These are phyloP conservation scores for Neohortaea acidophila DNA, from an alignment of 495 filamentous ascomycete species.

Conservation along the genomic window DNA sequence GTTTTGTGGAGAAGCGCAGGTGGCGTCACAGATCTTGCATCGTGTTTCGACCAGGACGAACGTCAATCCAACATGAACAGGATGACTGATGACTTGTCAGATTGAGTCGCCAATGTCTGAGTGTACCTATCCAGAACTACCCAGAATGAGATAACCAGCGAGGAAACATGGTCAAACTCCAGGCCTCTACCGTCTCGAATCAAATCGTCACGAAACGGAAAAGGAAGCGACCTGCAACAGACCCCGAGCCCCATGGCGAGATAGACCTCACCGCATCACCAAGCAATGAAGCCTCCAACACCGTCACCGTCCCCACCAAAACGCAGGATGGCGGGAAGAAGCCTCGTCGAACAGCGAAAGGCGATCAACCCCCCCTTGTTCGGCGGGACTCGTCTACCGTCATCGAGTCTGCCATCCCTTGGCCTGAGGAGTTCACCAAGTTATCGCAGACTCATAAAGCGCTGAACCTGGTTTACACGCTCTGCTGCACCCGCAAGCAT, in stretches of 20 bases:
- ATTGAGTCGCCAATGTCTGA: too few species aligned
- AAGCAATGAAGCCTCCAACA: slow-evolving; percentile 13
- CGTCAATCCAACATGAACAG: too few species aligned
- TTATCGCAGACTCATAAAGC: slow-evolving; percentile 69
- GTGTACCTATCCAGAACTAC: background rate
- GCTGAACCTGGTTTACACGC: slow-evolving; percentile 84
- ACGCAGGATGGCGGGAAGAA: slow-evolving; percentile 40
- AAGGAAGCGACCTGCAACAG: slow-evolving; percentile 26
- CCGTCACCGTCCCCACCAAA: slow-evolving; percentile 35
- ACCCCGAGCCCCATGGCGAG: slow-evolving; percentile 3
- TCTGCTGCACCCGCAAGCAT: slow-evolving; percentile 83
- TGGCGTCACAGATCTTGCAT: too few species aligned
- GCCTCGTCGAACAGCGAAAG: slow-evolving; percentile 26
- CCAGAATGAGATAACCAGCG: background rate
- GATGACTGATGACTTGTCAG: too few species aligned
- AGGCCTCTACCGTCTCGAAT: slow-evolving; percentile 42
- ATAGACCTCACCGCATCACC: background rate
- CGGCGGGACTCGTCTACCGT: slow-evolving; percentile 30
- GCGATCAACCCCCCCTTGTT: slow-evolving; percentile 22
- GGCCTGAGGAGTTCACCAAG: slow-evolving; percentile 58
- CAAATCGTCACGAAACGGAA: slow-evolving; percentile 40
- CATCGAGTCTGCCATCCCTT: slow-evolving; percentile 38
- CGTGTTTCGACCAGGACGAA: too few species aligned
- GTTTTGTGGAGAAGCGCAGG: too few species aligned
- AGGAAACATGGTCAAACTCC: slow-evolving; percentile 35